These are phyloP conservation scores for Phoenix dactylifera DNA, from an alignment of 176 grass and related monocot species.

Conservation along the genomic window DNA sequence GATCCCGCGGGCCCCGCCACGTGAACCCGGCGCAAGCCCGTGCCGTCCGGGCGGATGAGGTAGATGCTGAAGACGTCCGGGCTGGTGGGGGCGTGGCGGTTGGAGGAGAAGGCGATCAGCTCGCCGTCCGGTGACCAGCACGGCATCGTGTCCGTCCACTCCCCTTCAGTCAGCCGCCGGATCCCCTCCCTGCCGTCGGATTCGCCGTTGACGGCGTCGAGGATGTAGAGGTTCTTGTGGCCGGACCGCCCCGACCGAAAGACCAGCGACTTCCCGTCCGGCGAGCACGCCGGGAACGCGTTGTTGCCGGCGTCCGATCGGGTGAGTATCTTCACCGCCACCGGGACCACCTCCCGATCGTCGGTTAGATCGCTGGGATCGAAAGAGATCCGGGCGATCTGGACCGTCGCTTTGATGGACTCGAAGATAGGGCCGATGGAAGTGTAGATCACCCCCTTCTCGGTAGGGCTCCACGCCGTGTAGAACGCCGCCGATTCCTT, in stretches of 20 bases:
- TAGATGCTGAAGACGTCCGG: constrained; percentile 61
- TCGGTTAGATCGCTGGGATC: constrained; percentile 34
- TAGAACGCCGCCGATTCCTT: constrained; percentile 47
- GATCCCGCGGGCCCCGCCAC: constrained; percentile 44
- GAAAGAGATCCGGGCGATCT: constrained; percentile 60
- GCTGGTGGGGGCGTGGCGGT: constrained; percentile 59
- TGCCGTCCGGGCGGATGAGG: constrained; percentile 62
- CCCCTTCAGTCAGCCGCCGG: constrained; percentile 51
- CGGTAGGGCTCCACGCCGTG: constrained; percentile 63
- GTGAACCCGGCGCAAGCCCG: constrained; percentile 40
- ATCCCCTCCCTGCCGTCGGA: constrained; percentile 7
- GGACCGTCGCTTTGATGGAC: constrained; percentile 60
- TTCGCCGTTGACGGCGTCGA: constrained; percentile 57
- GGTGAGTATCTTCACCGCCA: constrained; percentile 36
- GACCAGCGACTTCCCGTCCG: constrained; percentile 67
- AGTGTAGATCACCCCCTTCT: constrained; percentile 55
- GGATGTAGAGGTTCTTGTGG: constrained; percentile 85
- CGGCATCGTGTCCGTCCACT: constrained; percentile 97
- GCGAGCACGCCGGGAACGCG: constrained; percentile 73
- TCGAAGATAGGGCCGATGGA: constrained; percentile 86
- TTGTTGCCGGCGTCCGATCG: constrained; percentile 59
- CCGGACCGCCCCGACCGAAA: constrained; percentile 81
- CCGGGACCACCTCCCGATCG: constrained; percentile 10
- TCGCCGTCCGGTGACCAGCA: constrained; percentile 76
- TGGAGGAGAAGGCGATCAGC: constrained; percentile 87